These are phyloP conservation scores for Camellia granthamiana DNA, from an alignment of 148 eudicot species.

Conservation along the genomic window DNA sequence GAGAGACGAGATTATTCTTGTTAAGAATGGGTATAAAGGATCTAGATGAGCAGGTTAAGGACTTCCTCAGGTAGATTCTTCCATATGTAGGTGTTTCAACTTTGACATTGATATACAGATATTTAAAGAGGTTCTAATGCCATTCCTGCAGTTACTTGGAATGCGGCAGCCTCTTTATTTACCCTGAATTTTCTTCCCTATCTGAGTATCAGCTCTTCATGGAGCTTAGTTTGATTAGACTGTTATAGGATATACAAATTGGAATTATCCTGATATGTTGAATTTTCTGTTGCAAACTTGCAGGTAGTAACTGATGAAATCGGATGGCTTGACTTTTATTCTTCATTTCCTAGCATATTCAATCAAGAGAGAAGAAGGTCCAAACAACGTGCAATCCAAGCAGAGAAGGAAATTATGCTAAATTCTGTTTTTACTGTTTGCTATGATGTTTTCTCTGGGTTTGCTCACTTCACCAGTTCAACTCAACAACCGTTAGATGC, in stretches of 20 bases:
- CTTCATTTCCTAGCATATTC: conserved; percentile 24
- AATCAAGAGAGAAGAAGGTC: conserved; percentile 29
- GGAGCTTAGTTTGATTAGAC: conserved; percentile 33
- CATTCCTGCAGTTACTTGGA: conserved; percentile 45
- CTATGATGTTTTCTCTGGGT: conserved; percentile 48
- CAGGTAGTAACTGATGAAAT: conserved; percentile 53
- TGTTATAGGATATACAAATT: background rate
- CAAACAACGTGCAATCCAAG: conserved; percentile 34
- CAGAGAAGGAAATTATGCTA: conserved; percentile 38
- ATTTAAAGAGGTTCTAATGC: background rate
- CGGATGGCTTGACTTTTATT: conserved; percentile 49
- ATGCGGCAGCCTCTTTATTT: conserved; percentile 40
- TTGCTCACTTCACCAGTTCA: conserved; percentile 43
- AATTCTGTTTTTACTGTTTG: conserved; percentile 36
- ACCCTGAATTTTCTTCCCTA: conserved; percentile 35
- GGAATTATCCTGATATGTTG: conserved; percentile 12
- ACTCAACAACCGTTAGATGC: conserved; percentile 33
- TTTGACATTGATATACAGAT: background rate
- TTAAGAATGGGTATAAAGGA: conserved; percentile 36
- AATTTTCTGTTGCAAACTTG: background rate
- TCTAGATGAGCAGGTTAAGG: conserved; percentile 39
- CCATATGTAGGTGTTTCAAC: background rate
- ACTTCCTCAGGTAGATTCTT: conserved; percentile 38
- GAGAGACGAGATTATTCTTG: conserved; percentile 44
- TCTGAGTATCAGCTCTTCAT: conserved; percentile 51